These are phyloP conservation scores for Platanthera guangdongensis DNA, from an alignment of 106 monocot species.

Conservation along the genomic window DNA sequence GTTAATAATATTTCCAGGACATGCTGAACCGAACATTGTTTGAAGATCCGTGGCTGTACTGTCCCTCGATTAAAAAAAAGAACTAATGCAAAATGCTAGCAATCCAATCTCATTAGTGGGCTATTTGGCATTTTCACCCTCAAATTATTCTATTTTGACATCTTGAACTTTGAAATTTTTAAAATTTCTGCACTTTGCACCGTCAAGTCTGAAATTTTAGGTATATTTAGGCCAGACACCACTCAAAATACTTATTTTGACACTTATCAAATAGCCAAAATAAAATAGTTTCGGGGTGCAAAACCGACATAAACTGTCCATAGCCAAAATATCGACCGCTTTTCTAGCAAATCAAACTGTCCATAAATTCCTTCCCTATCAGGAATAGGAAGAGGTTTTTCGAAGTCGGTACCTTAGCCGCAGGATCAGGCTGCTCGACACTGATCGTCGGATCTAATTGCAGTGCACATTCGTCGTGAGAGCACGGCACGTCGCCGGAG, in stretches of 20 bases:
- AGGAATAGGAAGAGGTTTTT: background rate
- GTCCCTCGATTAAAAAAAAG: too few species aligned
- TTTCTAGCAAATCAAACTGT: background rate
- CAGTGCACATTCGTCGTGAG: constrained; percentile 39
- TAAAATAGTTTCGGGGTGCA: too few species aligned
- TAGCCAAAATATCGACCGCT: too few species aligned
- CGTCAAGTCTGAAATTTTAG: too few species aligned
- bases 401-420: constrained; percentile 26
- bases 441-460: constrained; percentile 11
- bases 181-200: too few species aligned
- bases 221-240: background rate
- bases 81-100: background rate
- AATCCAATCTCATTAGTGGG: background rate
- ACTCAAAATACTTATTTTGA: too few species aligned
- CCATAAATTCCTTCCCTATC: background rate
- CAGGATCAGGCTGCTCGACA: constrained; percentile 27
- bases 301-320: too few species aligned
- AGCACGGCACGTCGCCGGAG: constrained; percentile 56
- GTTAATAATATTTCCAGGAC: background rate
- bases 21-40: background rate
- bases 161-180: too few species aligned
- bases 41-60: background rate
- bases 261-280: too few species aligned
- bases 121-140: too few species aligned
- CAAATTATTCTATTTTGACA: too few species aligned